Evolutionary conservation across 2,329 filamentous ascomycete genomes (phyloP).

Genomic region (Ophiostoma ips): DNA sequence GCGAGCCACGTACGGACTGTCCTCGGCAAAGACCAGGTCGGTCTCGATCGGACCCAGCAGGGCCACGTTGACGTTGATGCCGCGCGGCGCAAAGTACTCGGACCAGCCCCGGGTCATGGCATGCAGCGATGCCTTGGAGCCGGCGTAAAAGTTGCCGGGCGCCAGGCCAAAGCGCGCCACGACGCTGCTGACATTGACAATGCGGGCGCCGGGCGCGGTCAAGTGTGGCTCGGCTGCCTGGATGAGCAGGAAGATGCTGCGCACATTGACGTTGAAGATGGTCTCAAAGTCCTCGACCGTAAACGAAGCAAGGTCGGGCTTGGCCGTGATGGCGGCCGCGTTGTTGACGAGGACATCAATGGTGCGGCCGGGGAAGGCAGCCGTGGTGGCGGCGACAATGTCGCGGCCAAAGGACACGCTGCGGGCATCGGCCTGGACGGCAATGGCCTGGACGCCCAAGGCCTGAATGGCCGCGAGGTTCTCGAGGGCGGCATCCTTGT

Average conservation of each 20-base stretch:
- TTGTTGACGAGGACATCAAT: constrained; percentile 15
- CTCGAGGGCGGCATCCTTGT: constrained; percentile 8
- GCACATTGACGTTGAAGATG: constrained; percentile 13
- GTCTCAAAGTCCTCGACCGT: constrained; percentile 8
- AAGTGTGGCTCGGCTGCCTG: constrained; percentile 13
- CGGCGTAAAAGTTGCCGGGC: constrained; percentile 7
- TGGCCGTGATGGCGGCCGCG: constrained; percentile 5
- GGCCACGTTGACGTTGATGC: constrained; percentile 13
- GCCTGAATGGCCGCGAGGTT: constrained; percentile 3
- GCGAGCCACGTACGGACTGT: constrained; percentile 7
- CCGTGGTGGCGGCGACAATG: constrained; percentile 8
- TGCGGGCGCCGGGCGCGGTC: constrained; percentile 7
- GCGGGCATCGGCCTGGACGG: constrained; percentile 12
- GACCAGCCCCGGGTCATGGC: constrained; percentile 13
- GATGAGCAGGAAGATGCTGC: constrained; percentile 12
- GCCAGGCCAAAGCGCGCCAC: constrained; percentile 9
- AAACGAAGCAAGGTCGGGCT: constrained; percentile 3
- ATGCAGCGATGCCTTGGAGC: constrained; percentile 13
- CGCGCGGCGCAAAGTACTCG: constrained; percentile 11
- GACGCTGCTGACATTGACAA: constrained; percentile 12
- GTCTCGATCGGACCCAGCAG: constrained; percentile 12
- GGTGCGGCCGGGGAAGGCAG: constrained; percentile 10
- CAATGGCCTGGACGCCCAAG: constrained; percentile 8
- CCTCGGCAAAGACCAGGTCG: constrained; percentile 13
- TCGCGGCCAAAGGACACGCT: constrained; percentile 8